Evolutionary conservation across 176 grass and related monocot genomes (phyloP).

Genomic region (Aegilops longissima): DNA sequence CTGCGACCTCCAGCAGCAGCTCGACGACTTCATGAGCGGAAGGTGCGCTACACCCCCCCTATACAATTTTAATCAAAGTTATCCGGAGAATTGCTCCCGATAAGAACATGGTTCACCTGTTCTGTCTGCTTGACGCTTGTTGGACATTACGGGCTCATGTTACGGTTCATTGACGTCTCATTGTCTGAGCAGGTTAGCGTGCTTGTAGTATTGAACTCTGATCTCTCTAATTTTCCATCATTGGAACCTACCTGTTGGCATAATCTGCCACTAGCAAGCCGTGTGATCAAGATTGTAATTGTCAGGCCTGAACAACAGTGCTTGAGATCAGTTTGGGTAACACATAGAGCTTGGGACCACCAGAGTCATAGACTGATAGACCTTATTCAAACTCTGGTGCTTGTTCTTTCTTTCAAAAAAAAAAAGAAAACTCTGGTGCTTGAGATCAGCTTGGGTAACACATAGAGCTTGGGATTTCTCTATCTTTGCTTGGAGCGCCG

Average conservation of each 20-base stretch:
- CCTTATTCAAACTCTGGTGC: background rate
- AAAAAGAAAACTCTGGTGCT: background rate
- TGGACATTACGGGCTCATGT: background rate
- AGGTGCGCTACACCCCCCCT: conserved; percentile 37
- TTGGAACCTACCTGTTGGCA: background rate
- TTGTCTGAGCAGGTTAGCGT: background rate
- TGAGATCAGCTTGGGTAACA: background rate
- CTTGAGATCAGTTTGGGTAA: too few relatives aligned
- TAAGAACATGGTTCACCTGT: background rate
- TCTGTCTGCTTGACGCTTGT: too few relatives aligned
- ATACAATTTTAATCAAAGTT: background rate
- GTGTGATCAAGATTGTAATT: background rate
- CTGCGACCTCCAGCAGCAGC: conserved; percentile 1
- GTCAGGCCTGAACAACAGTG: background rate
- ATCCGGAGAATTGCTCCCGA: background rate
- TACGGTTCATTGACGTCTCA: background rate
- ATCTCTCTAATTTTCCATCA: background rate
- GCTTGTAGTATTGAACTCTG: background rate
- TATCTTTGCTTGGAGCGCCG: background rate
- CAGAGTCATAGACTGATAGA: background rate
- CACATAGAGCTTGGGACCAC: background rate
- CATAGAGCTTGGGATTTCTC: background rate
- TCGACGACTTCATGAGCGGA: conserved; percentile 58
- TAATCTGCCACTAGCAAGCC: background rate
- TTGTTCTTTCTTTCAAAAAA: too few relatives aligned